A percentile compares a stretch with the other conserved stretches of the same genome.
phyloP scores from a whole-genome alignment of 169 alveolate species.

The Perkinsus chesapeaki region DNA sequence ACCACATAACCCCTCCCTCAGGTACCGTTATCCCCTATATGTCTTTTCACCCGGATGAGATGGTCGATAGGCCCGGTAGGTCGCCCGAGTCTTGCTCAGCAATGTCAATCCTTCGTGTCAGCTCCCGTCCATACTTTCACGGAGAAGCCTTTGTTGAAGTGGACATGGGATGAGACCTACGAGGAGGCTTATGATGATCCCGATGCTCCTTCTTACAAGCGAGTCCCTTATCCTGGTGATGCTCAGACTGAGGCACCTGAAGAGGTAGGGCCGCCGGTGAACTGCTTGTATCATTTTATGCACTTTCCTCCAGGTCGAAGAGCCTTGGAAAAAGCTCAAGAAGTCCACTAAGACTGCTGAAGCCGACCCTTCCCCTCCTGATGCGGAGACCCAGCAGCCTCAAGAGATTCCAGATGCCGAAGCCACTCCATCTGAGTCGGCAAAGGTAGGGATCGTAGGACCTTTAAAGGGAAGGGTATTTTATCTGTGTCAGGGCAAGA shows the following conservation, averaged over 20 bases:
- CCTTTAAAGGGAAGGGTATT: no score
- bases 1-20: neutral
- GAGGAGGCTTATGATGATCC: constrained; percentile 77
- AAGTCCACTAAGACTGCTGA: neutral
- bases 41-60: constrained; percentile 64
- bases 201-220: neutral
- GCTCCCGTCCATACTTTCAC: constrained; percentile 16
- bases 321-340: neutral
- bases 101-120: neutral
- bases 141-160: constrained; percentile 77
- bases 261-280: neutral
- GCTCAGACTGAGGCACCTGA: neutral
- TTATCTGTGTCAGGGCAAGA: neutral
- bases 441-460: neutral
- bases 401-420: neutral
- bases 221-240: neutral
- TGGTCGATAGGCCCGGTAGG: constrained; percentile 73
- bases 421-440: neutral
- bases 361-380: neutral
- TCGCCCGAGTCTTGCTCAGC: no score
- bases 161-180: constrained; percentile 88
- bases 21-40: constrained; percentile 67
- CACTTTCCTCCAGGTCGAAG: neutral
- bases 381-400: neutral
- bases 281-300: neutral